Evolutionary conservation across 768 basidiomycete genomes (phyloP).

Genomic region (Mycena chlorophos): DNA sequence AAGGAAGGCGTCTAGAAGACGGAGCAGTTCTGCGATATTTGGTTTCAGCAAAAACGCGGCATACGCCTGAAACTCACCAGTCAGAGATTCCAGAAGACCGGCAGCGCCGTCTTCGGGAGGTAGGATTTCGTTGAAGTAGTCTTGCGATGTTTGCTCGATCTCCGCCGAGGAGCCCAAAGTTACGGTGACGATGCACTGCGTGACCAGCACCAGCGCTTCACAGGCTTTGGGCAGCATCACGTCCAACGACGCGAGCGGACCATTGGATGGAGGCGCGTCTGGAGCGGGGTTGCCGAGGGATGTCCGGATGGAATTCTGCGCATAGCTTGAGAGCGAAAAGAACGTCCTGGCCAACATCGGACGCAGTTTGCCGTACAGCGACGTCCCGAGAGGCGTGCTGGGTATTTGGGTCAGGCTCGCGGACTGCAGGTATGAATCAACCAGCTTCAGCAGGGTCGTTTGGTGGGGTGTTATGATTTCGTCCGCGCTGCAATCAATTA

Average conservation of each 20-base stretch:
- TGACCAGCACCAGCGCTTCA: constrained; percentile 76
- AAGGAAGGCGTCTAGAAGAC: constrained; percentile 75
- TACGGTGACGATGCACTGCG: constrained; percentile 72
- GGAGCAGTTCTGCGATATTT: constrained; percentile 59
- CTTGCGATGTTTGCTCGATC: constrained; percentile 35
- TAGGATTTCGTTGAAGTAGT: constrained; percentile 48
- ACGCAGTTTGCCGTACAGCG: constrained; percentile 44
- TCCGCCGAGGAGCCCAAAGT: constrained; percentile 55
- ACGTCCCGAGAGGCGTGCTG: constrained; percentile 30
- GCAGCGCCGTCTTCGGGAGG: constrained; percentile 40
- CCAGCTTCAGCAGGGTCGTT: constrained; percentile 81
- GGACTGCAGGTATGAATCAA: constrained; percentile 81
- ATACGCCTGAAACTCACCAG: constrained; percentile 43
- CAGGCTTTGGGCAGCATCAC: constrained; percentile 74
- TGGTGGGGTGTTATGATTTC: constrained; percentile 85
- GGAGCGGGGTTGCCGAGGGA: constrained; percentile 38
- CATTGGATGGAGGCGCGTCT: constrained; percentile 4
- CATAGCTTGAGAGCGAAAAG: constrained; percentile 60
- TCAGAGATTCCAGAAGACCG: constrained; percentile 53
- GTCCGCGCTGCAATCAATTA: constrained; percentile 44
- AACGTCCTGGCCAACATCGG: constrained; percentile 65
- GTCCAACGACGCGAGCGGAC: constrained; percentile 43
- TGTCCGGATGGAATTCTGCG: constrained; percentile 50
- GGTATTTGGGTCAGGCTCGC: constrained; percentile 32
- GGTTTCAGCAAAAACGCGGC: constrained; percentile 15